Percentiles rank a stretch among this genome's conserved stretches.
phyloP scores from a whole-genome alignment of 345 rosid genomes.

The Brassica cretica region DNA sequence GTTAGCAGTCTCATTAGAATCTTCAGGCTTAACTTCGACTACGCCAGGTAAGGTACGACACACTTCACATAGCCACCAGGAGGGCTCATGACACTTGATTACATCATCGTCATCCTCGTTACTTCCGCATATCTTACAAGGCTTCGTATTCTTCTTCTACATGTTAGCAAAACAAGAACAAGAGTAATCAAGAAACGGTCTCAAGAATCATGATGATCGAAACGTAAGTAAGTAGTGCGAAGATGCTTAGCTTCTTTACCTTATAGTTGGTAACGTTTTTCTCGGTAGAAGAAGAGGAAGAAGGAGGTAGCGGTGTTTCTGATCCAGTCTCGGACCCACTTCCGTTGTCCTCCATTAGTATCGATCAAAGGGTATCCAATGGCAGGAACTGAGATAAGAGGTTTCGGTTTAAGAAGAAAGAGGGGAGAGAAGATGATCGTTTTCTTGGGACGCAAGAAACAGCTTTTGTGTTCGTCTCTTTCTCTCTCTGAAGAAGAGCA shows the following conservation, averaged over 20 bases:
- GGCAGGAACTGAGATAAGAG: background rate
- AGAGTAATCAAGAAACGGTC: background rate
- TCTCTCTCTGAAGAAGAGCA: too few species aligned
- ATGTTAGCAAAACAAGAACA: background rate
- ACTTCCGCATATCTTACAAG: conserved; percentile 23
- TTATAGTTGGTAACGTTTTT: background rate
- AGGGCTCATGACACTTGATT: background rate
- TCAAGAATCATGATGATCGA: background rate
- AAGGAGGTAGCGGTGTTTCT: background rate
- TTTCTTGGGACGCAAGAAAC: conserved; percentile 18
- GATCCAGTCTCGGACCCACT: background rate
- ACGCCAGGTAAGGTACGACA: background rate
- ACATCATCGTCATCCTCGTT: background rate
- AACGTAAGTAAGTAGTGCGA: too few species aligned
- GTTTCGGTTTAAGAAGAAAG: background rate
- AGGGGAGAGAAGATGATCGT: background rate
- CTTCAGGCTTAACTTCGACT: background rate
- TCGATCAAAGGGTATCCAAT: conserved; percentile 8
- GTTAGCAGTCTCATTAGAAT: background rate
- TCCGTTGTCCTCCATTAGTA: conserved; percentile 18
- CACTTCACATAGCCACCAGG: background rate
- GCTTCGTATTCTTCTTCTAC: conserved; percentile 1
- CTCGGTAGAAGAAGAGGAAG: background rate
- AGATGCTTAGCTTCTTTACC: background rate
- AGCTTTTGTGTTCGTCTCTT: background rate